Evolutionary conservation across 768 basidiomycete genomes (phyloP).

Genomic region (Aureoboletus auriporus): DNA sequence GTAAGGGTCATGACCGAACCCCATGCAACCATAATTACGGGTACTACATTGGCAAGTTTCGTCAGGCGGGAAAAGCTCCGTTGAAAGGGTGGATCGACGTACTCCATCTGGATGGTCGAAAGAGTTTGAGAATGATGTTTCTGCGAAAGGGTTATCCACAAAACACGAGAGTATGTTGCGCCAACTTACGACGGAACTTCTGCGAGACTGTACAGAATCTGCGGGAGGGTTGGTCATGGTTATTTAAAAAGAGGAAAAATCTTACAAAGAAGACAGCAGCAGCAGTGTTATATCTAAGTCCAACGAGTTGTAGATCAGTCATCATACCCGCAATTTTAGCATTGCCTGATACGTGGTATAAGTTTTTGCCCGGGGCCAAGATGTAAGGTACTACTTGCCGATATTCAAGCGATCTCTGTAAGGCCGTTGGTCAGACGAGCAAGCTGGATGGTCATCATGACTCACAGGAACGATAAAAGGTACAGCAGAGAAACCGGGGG

Average conservation of each 20-base stretch:
- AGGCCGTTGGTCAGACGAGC: background rate
- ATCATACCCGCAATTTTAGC: background rate
- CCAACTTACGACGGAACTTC: constrained; percentile 1
- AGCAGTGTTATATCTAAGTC: constrained; percentile 1
- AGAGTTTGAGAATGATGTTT: background rate
- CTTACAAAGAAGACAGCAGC: constrained; percentile 1
- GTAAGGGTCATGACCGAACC: background rate
- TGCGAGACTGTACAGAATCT: background rate
- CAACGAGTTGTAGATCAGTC: background rate
- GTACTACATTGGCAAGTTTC: background rate
- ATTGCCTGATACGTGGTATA: background rate
- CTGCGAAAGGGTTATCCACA: background rate
- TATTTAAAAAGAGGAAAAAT: background rate
- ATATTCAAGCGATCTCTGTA: constrained; percentile 1
- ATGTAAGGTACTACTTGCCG: background rate
- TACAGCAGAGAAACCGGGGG: background rate
- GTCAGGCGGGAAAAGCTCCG: background rate
- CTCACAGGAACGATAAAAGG: constrained; percentile 3
- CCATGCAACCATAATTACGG: background rate
- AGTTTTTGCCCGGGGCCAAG: background rate
- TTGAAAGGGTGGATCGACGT: background rate
- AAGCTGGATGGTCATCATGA: background rate
- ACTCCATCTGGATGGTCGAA: constrained; percentile 5
- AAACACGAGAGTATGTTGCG: too few relatives aligned
- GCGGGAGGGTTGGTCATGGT: background rate